Evolutionary conservation across 768 basidiomycete species (phyloP), one percentile per base, ranked within the genome.

Genomic region (Porphyrellus cyaneotinctus): DNA sequence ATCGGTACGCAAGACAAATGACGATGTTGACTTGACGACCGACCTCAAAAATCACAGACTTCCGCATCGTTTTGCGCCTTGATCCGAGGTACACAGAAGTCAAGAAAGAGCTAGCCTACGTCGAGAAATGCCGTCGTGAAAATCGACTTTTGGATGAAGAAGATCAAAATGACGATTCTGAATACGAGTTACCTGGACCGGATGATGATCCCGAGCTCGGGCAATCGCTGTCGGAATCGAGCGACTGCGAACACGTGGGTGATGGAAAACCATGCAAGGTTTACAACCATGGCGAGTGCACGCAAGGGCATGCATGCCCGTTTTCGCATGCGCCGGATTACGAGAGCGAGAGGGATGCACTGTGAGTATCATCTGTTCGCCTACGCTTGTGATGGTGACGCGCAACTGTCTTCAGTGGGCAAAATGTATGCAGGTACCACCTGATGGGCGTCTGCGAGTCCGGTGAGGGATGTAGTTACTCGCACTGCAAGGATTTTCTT

Each of bases 311-410:
- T 6, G 46, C 54, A 6, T 83, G 81, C 55, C 49, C 47, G 6
- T 81, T 69, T 62, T 78, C 74, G 22, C 80, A 83, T 63, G 75
- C 78, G 1, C 79, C 80, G 0, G 78, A 82, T 58, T 63, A 73
- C 54, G 76, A 74, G 58, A 82, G 80, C 54, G 71, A 79, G 15
- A 70, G 79, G 18, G 78, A 82, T 54, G 71, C 75, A 9, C 65
- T 80, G 81, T 82, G 54, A 54, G 79, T 72, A 51, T 28, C 8
- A 12, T 33, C 2, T 14, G 1, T 48, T n/a, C 17, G 14, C 28
- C 20, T 4, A 11, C 3, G 6, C 1, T 37, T 24, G 43, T 26
- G n/a, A 42, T 23, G 7, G 9, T 22, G 18, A 30, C 33, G 15
- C n/a, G 2, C 7, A 3, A 9, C 20, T 12, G 49, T 45, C n/a